phyloP scores from a whole-genome alignment of 108 stramenopile species.

The Fragilariopsis cylindrus region DNA sequence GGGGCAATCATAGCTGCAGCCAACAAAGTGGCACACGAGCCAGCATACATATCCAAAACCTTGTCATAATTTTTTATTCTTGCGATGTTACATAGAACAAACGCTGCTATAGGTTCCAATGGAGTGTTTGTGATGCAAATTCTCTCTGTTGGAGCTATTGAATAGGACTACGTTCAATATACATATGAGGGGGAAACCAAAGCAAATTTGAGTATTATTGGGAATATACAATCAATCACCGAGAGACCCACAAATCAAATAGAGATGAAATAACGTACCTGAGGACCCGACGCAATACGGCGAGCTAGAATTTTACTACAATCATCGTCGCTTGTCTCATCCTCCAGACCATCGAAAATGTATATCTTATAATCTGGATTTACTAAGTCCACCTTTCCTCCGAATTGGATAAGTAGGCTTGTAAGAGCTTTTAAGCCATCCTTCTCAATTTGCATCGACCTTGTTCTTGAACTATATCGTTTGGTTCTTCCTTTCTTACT shows the following conservation, averaged over 20 bases:
- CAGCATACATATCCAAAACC: constrained; percentile 84
- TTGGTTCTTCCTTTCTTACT: constrained; percentile 39
- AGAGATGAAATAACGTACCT: constrained; percentile 17
- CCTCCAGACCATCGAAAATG: constrained; percentile 73
- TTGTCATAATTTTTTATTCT: constrained; percentile 29
- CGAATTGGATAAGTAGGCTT: constrained; percentile 53
- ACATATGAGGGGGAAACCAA: background rate
- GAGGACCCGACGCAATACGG: constrained; percentile 57
- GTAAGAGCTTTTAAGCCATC: constrained; percentile 58
- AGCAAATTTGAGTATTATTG: background rate
- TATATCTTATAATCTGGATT: constrained; percentile 75
- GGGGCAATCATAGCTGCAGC: constrained; percentile 79
- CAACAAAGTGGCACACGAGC: constrained; percentile 75
- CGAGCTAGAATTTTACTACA: constrained; percentile 49
- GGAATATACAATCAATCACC: background rate
- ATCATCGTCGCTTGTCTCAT: background rate
- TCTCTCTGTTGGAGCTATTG: constrained; percentile 75
- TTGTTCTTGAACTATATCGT: constrained; percentile 66
- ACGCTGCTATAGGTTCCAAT: constrained; percentile 79
- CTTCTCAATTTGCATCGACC: constrained; percentile 68
- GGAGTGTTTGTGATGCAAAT: constrained; percentile 89
- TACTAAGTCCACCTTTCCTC: constrained; percentile 65
- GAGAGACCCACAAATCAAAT: background rate
- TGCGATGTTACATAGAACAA: constrained; percentile 77
- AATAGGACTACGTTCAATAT: constrained; percentile 24